Base-by-base conservation (phyloP, 139 green algal species). In the Picochlorum sp. region DNA sequence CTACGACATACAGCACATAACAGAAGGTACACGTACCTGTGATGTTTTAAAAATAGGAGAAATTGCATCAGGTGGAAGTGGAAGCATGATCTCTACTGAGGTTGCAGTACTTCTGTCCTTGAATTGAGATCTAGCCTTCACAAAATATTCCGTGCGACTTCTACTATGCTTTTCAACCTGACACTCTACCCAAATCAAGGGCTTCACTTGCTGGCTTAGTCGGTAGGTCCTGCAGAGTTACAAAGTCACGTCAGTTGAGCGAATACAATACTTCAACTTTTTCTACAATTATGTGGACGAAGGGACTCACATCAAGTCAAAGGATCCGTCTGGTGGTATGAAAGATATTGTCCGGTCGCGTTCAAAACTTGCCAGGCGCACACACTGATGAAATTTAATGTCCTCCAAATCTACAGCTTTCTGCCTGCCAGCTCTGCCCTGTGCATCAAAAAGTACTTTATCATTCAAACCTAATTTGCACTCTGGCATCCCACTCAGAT, bases 361-460 rank as follows among this genome's bases (percentile, higher is more conserved):
- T 60, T 98, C 93, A 76, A 98, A 99, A 6, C 87, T 81, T 5
- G 92, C 81, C 9, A 99, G 79, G 4, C 93, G 77, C 54, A 99
- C 93, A 67, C 91, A 98, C 80, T 98, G 94, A 76, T 99, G 94
- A 74, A 99, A 99, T 75, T 97, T 97, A 58, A 98, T 96, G 74
- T 99, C 94, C 71, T 99, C 94, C 58, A 99, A 77, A 65, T 98
- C 92, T 21, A 98, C 92, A 11, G 91, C 82, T 78, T 96, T 96
- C 49, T 88, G 82, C 49, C 85, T 84, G 24, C 73, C 63, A 21
- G 18, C 24, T 9, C 67, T 67, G 6, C 92, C 92, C 69, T 98
- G 91, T 8, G 80, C 65, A 68, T 97, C 89, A 77, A 97, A 90
- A 63, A 96, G 66, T 31, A 94, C 91, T 81, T 94, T 95, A 80